Percentiles rank a stretch among this genome's conserved stretches.
Evolutionary conservation across 148 eudicot species (phyloP).

Genomic region (Vaccinium macrocarpon): DNA sequence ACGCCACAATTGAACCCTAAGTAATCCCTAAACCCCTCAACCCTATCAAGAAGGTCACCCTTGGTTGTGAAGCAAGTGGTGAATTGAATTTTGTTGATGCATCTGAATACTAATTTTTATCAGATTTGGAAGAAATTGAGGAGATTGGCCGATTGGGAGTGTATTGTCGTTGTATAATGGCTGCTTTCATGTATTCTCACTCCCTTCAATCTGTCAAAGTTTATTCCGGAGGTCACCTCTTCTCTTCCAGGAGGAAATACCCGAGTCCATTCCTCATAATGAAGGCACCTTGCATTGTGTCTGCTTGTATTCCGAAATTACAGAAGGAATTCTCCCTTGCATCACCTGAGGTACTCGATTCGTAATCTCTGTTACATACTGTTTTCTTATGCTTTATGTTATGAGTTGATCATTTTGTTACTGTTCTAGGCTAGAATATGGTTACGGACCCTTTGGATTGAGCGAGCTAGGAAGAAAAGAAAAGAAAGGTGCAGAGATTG

Average conservation of each 20-base stretch:
- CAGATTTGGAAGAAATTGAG: not conserved
- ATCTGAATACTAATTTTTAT: not conserved
- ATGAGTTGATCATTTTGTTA: not conserved
- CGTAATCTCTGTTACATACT: not conserved
- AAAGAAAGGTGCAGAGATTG: too few relatives aligned
- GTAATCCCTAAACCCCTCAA: not conserved
- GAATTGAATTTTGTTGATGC: too few relatives aligned
- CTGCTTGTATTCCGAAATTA: not conserved
- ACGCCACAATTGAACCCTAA: too few relatives aligned
- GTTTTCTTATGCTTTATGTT: not conserved
- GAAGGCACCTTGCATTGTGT: not conserved
- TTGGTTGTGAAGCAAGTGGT: too few relatives aligned
- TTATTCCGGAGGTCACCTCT: not conserved
- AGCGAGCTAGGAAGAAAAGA: not conserved
- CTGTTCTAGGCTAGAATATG: not conserved
- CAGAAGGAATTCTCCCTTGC: conserved; percentile 10
- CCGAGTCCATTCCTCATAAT: not conserved
- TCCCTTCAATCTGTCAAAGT: not conserved
- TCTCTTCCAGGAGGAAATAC: not conserved
- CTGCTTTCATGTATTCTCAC: conserved; percentile 26
- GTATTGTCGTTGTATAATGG: not conserved
- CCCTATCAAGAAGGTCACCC: not conserved
- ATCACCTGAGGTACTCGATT: not conserved
- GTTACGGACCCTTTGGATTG: too few relatives aligned
- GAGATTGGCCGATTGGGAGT: not conserved